phyloP scores from a whole-genome alignment of 139 green algal genomes.

The Chlamydomonas applanata region DNA sequence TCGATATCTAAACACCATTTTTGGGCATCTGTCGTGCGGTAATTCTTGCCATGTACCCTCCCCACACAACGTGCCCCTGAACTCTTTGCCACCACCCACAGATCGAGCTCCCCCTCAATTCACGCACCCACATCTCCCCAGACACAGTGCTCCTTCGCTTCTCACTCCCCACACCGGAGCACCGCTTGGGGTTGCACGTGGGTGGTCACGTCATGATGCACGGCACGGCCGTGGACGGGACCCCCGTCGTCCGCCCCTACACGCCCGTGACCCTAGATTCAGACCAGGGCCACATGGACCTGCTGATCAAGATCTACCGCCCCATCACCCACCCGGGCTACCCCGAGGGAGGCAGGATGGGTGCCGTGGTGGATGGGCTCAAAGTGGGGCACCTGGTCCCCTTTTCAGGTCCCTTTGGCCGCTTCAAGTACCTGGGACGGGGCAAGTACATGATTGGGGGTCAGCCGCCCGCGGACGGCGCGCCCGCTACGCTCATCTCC shows the following conservation, averaged over 20 bases:
- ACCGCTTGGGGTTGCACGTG: constrained; percentile 86
- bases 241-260: constrained; percentile 84
- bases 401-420: constrained; percentile 89
- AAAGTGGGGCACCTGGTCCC: constrained; percentile 85
- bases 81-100: constrained; percentile 79
- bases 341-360: constrained; percentile 82
- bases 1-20: no score
- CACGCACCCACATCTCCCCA: constrained; percentile 78
- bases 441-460: constrained; percentile 61
- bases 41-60: no score
- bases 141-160: constrained; percentile 91
- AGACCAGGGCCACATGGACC: constrained; percentile 87
- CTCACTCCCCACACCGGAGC: constrained; percentile 77
- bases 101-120: constrained; percentile 71
- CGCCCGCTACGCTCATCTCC: constrained; percentile 53
- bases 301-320: constrained; percentile 85
- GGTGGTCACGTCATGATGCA: constrained; percentile 96
- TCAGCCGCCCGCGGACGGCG: neutral
- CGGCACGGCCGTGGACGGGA: constrained; percentile 40
- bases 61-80: neutral
- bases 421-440: constrained; percentile 81
- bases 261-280: constrained; percentile 74
- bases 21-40: no score
- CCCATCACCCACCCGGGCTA: constrained; percentile 84
- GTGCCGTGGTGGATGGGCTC: constrained; percentile 59